Base-by-base conservation (phyloP, 164 flowering plant species). In the Berberis vulgaris region DNA sequence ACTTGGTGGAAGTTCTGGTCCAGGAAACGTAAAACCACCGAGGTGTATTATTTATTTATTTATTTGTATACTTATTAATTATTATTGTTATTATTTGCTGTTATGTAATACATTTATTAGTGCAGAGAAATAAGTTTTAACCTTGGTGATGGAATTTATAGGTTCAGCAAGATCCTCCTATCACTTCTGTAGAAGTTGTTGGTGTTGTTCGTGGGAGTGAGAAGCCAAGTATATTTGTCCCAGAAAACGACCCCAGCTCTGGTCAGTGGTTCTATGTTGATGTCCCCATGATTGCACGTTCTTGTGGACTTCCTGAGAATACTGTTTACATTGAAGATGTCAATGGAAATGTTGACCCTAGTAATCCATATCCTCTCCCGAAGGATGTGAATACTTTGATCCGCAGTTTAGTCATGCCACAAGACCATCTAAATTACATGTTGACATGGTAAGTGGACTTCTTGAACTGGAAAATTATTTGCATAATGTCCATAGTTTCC, bases 171-270 rank as follows among this genome's bases (percentile, higher is more conserved):
- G 70, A 41, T 68, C 76, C 80, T 62, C 60, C 73, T 62, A 47
- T 72, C 41, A 65, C 62, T 65, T 63, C 85, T 49, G 80, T 74
- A 41, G 82, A 85, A 78, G 88, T 94, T 59, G 69, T 80, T 66
- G 99, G 97, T 41, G 96, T 94, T 8, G 69, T 89, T 69, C 93
- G 96, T 58, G 89, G 81, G 44, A 84, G 96, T 73, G 97, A 91
- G 78, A 91, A 87, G 62, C 99, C 96, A 11, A 89, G 90, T 79
- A 87, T 89, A 56, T 94, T 91, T 81, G 97, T 89, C 62, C 99
- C 99, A 63, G 78, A 77, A 57, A 94, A 94, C 77, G 94, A 91
- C 73, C 93, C 96, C 10, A 66, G 60, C 60, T 78, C 88, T 38
- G 66, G 72, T 41, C 96, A 89, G 76, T 94, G 99, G 97, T 94